Percentiles rank a stretch among this genome's conserved stretches.
Evolutionary conservation across 768 basidiomycete species (phyloP).

Genomic region (Hygrophorus russula): DNA sequence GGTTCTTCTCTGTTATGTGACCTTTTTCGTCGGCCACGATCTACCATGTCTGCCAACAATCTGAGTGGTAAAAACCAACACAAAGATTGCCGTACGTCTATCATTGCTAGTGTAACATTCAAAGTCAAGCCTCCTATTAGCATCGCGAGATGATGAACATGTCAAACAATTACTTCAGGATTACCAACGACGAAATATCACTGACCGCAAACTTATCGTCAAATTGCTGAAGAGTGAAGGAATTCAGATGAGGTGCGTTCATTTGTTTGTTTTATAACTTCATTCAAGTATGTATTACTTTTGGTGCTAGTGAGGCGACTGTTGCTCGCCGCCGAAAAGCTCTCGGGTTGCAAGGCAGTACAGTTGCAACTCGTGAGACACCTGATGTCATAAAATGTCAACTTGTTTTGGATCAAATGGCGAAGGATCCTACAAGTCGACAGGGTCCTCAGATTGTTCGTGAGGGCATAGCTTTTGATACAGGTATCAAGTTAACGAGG

Average conservation of each 20-base stretch:
- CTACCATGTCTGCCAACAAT: conserved; percentile 11
- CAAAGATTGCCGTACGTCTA: conserved; percentile 17
- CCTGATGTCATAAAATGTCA: conserved; percentile 18
- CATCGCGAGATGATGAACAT: conserved; percentile 14
- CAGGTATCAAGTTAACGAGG: conserved; percentile 22
- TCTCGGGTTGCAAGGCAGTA: conserved; percentile 19
- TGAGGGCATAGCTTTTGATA: conserved; percentile 17
- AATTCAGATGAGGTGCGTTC: conserved; percentile 18
- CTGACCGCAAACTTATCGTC: conserved; percentile 14
- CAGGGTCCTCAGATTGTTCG: conserved; percentile 19
- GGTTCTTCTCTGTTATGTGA: no score
- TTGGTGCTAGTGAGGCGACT: conserved; percentile 15
- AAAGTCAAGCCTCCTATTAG: no score
- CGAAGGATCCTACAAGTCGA: conserved; percentile 19
- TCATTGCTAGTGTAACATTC: not conserved
- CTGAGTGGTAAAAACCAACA: conserved; percentile 18
- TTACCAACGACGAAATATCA: conserved; percentile 18
- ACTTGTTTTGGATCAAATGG: conserved; percentile 23
- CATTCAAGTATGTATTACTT: not conserved
- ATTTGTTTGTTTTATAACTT: not conserved
- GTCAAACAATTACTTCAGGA: conserved; percentile 10
- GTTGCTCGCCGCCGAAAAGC: conserved; percentile 16
- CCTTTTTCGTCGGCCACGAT: not conserved
- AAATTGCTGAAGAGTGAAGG: conserved; percentile 18
- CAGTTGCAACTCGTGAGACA: conserved; percentile 17